A percentile compares a stretch with the other conserved stretches of the same genome.
These are phyloP conservation scores for Phytomonas sp. DNA, from an alignment of 208 protist species.

Conservation along the genomic window DNA sequence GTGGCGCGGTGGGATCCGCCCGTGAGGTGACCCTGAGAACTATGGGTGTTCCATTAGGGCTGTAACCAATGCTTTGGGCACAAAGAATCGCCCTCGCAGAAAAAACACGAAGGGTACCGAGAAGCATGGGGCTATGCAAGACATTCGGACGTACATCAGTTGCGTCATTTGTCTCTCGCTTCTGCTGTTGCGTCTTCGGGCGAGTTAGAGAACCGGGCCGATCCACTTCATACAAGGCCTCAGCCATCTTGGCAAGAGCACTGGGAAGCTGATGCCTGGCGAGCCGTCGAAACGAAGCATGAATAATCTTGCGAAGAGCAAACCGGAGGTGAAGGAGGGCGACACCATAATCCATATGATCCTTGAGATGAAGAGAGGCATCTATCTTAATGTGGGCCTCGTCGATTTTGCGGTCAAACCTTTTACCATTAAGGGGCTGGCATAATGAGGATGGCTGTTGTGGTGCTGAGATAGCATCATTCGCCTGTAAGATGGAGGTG, in stretches of 20 bases:
- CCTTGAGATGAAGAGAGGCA: slow-evolving; percentile 54
- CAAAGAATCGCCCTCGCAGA: slow-evolving; percentile 52
- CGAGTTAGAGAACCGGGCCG: not conserved
- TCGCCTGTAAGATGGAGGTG: slow-evolving; percentile 23
- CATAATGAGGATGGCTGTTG: not conserved
- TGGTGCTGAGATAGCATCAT: not conserved
- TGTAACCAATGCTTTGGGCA: slow-evolving; percentile 47
- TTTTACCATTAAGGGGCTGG: not conserved
- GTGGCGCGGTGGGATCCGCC: not conserved
- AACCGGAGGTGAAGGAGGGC: slow-evolving; percentile 73
- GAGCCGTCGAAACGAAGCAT: slow-evolving; percentile 62
- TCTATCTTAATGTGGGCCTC: slow-evolving; percentile 23
- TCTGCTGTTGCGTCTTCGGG: not conserved
- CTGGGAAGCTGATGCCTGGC: slow-evolving; percentile 41
- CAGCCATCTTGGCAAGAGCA: slow-evolving; percentile 52
- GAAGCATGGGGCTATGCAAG: slow-evolving; percentile 45
- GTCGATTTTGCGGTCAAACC: not conserved
- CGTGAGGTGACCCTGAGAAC: not conserved
- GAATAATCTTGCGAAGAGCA: slow-evolving; percentile 79
- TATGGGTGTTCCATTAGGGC: slow-evolving; percentile 14
- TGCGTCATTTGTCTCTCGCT: not conserved
- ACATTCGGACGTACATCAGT: not conserved
- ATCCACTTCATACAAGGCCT: slow-evolving; percentile 45
- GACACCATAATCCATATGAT: slow-evolving; percentile 71
- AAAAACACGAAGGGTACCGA: slow-evolving; percentile 61